Percentiles rank a stretch among this genome's conserved stretches.
phyloP scores from a whole-genome alignment of 2,329 filamentous ascomycete genomes.

The Colletotrichum abscissum region DNA sequence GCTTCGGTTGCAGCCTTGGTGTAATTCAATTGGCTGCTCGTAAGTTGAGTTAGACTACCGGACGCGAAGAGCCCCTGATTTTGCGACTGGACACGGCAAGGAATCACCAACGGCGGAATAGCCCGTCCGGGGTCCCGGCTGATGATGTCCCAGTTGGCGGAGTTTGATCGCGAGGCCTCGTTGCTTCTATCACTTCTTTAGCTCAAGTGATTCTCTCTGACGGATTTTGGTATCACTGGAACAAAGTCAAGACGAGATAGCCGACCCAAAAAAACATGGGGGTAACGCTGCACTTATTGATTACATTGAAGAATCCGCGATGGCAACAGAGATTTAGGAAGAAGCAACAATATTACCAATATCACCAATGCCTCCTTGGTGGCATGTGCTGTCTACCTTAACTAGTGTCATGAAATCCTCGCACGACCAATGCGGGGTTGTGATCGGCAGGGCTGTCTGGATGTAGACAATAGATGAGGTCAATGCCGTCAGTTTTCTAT shows the following conservation, averaged over 20 bases:
- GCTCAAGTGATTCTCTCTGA: no score
- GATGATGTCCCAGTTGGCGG: not conserved
- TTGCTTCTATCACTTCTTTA: no score
- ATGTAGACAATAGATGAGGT: not conserved
- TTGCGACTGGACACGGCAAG: not conserved
- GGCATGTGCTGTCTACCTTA: no score
- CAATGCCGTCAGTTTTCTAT: not conserved
- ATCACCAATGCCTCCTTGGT: not conserved
- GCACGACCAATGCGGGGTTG: not conserved
- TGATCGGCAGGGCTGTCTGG: not conserved
- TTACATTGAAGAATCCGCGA: not conserved
- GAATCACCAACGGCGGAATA: not conserved
- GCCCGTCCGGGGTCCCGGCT: not conserved
- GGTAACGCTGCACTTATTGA: not conserved
- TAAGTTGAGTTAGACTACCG: not conserved
- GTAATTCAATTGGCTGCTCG: not conserved
- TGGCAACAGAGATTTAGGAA: not conserved
- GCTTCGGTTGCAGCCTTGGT: not conserved
- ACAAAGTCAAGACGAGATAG: not conserved
- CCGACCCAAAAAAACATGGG: not conserved
- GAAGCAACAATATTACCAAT: no score
- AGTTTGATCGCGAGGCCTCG: not conserved
- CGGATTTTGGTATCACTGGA: not conserved
- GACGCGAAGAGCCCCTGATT: not conserved
- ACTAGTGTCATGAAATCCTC: not conserved